Evolutionary conservation across 345 rosid species (phyloP).

Genomic region (Capsella bursapastoris): DNA sequence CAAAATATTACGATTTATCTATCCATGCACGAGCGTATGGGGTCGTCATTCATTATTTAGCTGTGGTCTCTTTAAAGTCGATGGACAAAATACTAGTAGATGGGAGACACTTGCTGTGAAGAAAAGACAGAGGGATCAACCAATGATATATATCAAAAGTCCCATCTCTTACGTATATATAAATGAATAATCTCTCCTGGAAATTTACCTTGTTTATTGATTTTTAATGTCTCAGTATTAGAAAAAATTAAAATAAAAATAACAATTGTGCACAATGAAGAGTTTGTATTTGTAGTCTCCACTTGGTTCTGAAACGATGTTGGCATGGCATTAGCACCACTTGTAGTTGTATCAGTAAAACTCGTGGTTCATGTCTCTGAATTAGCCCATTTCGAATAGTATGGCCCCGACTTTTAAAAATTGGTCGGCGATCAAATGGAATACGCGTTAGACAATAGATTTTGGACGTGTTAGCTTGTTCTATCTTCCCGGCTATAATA

Average conservation of each 20-base stretch:
- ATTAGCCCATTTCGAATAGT: background rate
- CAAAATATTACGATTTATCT: background rate
- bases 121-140: background rate
- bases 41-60: background rate
- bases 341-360: background rate
- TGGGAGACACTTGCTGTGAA: background rate
- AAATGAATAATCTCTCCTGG: background rate
- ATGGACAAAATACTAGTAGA: background rate
- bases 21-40: background rate
- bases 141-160: background rate
- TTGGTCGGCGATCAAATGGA: background rate
- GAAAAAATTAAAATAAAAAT: no score
- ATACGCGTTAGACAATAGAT: background rate
- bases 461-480: background rate
- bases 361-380: background rate
- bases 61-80: background rate
- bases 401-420: background rate
- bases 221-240: no score
- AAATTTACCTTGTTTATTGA: background rate
- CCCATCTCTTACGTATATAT: background rate
- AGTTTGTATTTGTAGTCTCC: background rate
- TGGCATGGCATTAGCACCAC: background rate
- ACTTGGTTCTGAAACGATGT: constrained; percentile 6
- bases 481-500: no score
- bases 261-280: background rate